Evolutionary conservation across 495 filamentous ascomycete genomes (phyloP), one percentile per base, ranked within the genome.

Genomic region (Amniculicola lignicola): DNA sequence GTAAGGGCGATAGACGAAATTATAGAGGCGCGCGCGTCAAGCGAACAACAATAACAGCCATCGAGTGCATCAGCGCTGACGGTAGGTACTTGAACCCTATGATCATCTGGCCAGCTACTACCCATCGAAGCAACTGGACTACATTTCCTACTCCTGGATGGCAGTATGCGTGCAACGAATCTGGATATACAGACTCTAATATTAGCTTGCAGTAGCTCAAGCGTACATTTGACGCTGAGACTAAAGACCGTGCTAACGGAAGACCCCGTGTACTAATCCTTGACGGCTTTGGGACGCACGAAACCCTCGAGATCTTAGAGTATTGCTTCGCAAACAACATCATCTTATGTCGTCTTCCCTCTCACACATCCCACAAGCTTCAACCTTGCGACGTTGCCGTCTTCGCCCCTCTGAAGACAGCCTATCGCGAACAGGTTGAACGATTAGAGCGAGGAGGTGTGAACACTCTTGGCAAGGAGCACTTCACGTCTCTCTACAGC

Each of bases 91-190:
- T 54, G 3, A 22, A 46, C 31, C 56, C 38, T 33, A 45, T 54
- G 23, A 68, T 73, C 50, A 72, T 74, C 60, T 72, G 64, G 70
- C 70, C 65, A 50, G 69, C 70, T 24, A 63, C 64, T 35, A 67
- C 66, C 40, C 50, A 69, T 60, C 53, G 52, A 48, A 68, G 64
- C 53, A 70, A 44, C 61, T 70, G 59, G 69, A 70, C 63, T 19
- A 67, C 59, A 42, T 62, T 65, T 33, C 27, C 65, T 42, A 72
- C 65, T 38, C 63, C 69, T 44, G 51, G 57, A 51, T 72, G 43
- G 67, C 45, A 57, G 54, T 69, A 59, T 62, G 46, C 54, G 43
- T 64, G 36, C 44, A 61, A 58, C 6, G 55, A 69, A 54, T 55
- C 51, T 41, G 48, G 69, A 38, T 70, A 69, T 55, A 70, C 57